Evolutionary conservation across 2,329 filamentous ascomycete species (phyloP), one percentile per base, ranked within the genome.

Genomic region (Clarireedia homoeocarpa): DNA sequence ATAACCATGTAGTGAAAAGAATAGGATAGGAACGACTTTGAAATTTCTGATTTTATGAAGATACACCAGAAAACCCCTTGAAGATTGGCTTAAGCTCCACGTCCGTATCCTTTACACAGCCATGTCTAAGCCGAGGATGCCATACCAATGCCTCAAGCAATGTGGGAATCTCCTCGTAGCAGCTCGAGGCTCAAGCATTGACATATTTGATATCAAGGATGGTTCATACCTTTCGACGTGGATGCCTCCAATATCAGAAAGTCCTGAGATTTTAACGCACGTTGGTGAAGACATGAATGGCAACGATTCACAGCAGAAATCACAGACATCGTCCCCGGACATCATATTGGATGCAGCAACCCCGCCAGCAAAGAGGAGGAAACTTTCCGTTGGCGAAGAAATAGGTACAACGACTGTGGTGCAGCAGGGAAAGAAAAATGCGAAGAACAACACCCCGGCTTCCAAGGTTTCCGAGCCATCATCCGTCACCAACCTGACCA

Each of bases 111-210:
- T 38, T 34, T 12, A 34, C 30, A 34, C 9, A n/a, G n/a, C 39
- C 15, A 64, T 58, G 44, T 45, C 51, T 45, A 67, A 62, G n/a
- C 76, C 78, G 72, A 72, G 72, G 59, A 68, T 80, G 56, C 85
- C 86, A n/a, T 87, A 87, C 64, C 86, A 86, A 64, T 80, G 82
- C 63, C 71, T 89, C 48, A 74, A 73, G 50, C 69, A 71, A 38
- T 75, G 77, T 61, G 79, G 79, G 47, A 70, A 77, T 62, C 71
- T 87, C 20, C 71, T 96, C 17, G 78, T 95, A 63, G 88, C 86
- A 39, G 88, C 89, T 26, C 84, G 84, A 59, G 89, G 89, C 14
- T 80, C 85, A 48, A 81, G 78, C 63, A 81, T 96, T 53, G 80
- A 89, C 66, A 81, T 83, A 2, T 86, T 89, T 69, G 77, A 76